phyloP scores from a whole-genome alignment of 1,139 yeast genomes.

The Hansenula lynferdii region DNA sequence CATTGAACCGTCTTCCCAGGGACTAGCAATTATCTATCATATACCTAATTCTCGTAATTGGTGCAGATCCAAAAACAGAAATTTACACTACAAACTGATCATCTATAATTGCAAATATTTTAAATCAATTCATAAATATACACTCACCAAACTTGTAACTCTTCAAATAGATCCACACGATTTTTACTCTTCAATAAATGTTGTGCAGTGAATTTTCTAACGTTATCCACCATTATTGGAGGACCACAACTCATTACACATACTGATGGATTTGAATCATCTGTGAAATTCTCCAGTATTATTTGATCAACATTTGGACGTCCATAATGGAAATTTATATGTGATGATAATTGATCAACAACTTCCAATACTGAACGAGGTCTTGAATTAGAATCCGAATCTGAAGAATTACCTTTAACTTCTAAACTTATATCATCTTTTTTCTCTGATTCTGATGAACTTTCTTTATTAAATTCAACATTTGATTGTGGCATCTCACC shows the following conservation, averaged over 20 bases:
- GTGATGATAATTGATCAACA: neutral
- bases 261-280: conserved; percentile 28
- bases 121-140: too few species aligned
- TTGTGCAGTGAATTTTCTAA: conserved; percentile 31
- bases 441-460: neutral
- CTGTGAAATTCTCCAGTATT: conserved; percentile 25
- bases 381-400: too few species aligned
- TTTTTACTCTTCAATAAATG: conserved; percentile 26
- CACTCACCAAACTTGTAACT: conserved; percentile 32
- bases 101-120: too few species aligned
- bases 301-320: conserved; percentile 33
- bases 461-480: too few species aligned
- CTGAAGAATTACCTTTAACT: neutral
- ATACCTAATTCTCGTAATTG: too few species aligned
- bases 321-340: conserved; percentile 13
- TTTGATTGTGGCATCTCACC: too few species aligned
- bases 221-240: conserved; percentile 41
- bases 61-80: too few species aligned
- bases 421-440: neutral
- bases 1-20: too few species aligned
- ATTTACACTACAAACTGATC: too few species aligned
- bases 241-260: conserved; percentile 48
- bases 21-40: too few species aligned
- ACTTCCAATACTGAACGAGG: too few species aligned
- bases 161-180: conserved; percentile 44